These are phyloP conservation scores for Leccinellum albellum DNA, from an alignment of 768 basidiomycete species.

Conservation along the genomic window DNA sequence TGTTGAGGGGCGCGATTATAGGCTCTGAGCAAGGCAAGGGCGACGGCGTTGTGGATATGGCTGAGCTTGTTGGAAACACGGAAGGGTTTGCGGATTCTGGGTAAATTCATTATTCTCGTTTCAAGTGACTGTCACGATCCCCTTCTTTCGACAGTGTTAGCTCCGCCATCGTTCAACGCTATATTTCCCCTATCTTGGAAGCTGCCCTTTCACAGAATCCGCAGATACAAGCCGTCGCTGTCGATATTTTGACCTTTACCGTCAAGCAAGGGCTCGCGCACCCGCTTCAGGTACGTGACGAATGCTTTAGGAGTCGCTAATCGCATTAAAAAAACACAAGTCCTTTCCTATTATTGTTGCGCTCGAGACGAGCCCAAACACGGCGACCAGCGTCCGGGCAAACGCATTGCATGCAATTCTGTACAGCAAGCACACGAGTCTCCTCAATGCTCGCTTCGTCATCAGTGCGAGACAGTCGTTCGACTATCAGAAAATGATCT, in stretches of 20 bases:
- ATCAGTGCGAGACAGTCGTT: conserved; percentile 80
- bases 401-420: conserved; percentile 75
- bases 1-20: background rate
- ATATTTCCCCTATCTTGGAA: conserved; percentile 74
- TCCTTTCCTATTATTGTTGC: conserved; percentile 91
- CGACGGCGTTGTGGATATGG: conserved; percentile 70
- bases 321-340: conserved; percentile 34
- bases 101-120: conserved; percentile 40
- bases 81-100: conserved; percentile 96
- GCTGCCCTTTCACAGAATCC: conserved; percentile 71
- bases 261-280: conserved; percentile 95
- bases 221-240: conserved; percentile 74
- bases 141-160: background rate
- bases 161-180: conserved; percentile 75
- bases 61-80: conserved; percentile 91
- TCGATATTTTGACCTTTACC: conserved; percentile 90
- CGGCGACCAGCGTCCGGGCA: conserved; percentile 65
- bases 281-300: conserved; percentile 72
- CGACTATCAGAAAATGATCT: conserved; percentile 70
- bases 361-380: conserved; percentile 78
- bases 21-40: conserved; percentile 21
- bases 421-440: conserved; percentile 83
- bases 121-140: background rate
- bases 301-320: background rate
- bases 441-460: conserved; percentile 82